A percentile compares a stretch with the other conserved stretches of the same genome.
These are phyloP conservation scores for Shiraia sp. DNA, from an alignment of 2,329 filamentous ascomycete genomes.

Conservation along the genomic window DNA sequence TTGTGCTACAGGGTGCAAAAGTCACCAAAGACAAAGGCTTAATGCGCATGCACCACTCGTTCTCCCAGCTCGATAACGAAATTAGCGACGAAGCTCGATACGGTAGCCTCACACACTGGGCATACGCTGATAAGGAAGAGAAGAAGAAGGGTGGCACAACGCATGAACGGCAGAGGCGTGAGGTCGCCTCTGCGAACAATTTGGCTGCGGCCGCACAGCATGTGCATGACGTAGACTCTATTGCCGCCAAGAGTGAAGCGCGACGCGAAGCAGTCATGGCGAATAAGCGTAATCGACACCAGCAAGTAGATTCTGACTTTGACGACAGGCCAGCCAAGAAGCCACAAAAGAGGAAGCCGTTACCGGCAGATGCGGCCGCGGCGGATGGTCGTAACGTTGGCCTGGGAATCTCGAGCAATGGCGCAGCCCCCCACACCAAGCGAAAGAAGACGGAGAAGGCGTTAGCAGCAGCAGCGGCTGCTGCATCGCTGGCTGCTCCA, in stretches of 20 bases:
- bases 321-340: constrained; percentile 73
- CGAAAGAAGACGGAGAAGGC: constrained; percentile 79
- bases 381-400: constrained; percentile 55
- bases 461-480: constrained; percentile 38
- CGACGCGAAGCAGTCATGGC: constrained; percentile 80
- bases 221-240: constrained; percentile 79
- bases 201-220: constrained; percentile 71
- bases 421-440: constrained; percentile 64
- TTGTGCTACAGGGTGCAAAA: constrained; percentile 90
- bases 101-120: constrained; percentile 92
- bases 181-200: constrained; percentile 75
- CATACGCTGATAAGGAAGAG: constrained; percentile 78
- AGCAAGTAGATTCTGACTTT: constrained; percentile 76
- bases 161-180: constrained; percentile 75
- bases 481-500: constrained; percentile 41
- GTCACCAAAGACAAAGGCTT: constrained; percentile 86
- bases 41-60: constrained; percentile 81
- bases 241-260: constrained; percentile 77
- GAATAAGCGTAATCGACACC: constrained; percentile 70
- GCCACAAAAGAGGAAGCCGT: constrained; percentile 60
- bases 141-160: constrained; percentile 62
- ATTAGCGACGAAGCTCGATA: constrained; percentile 94
- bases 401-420: constrained; percentile 65
- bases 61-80: constrained; percentile 82
- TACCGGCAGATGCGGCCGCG: constrained; percentile 54